Base-by-base conservation (phyloP, 345 rosid genomes). In the Lepidium didymum region DNA sequence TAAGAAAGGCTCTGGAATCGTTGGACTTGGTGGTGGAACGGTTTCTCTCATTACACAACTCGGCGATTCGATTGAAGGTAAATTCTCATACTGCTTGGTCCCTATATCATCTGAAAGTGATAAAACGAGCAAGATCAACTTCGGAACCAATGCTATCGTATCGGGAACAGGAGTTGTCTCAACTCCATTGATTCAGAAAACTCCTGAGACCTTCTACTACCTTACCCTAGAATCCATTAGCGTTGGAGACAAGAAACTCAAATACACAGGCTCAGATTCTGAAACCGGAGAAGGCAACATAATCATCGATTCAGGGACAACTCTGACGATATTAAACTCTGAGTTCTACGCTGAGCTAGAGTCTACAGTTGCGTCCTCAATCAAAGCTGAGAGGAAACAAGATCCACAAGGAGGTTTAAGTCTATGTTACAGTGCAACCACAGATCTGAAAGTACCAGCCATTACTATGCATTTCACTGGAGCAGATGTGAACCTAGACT, bases 251-350 rank as follows among this genome's bases (percentile, higher is more conserved):
- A 52, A 53, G 42, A 16, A 31, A 16, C 5, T 74, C 8, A 11
- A 9, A 10, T 68, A 2, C 58, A 14, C 64, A 13, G 5, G 3
- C 12, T 41, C 63, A 1, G 25, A 6, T 21, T 34, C 25, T 14
- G 77, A 59, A 67, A 12, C 42, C 2, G 5, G 27, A 1, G 57
- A 70, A 10, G 86, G 85, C 4, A 83, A 84, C 69, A 80, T 81
- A 14, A 77, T 86, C 60, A 72, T 84, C 11, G 95, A 88, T 40
- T 86, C 87, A 0, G 87, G 95, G 2, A 80, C 84, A 10, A 84
- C 88, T 2, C 58, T 77, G 25, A 86, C 91, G 1, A 0, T 83
- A 1, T 36, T 81, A 2, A 83, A 85, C 0, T 10, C 10, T 0
- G 67, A 11, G 0, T 74, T 77, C 11, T 73, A 67, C 55, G 10